These are phyloP conservation scores for Mitragyna speciosa DNA, from an alignment of 257 asterid genomes.

Conservation along the genomic window DNA sequence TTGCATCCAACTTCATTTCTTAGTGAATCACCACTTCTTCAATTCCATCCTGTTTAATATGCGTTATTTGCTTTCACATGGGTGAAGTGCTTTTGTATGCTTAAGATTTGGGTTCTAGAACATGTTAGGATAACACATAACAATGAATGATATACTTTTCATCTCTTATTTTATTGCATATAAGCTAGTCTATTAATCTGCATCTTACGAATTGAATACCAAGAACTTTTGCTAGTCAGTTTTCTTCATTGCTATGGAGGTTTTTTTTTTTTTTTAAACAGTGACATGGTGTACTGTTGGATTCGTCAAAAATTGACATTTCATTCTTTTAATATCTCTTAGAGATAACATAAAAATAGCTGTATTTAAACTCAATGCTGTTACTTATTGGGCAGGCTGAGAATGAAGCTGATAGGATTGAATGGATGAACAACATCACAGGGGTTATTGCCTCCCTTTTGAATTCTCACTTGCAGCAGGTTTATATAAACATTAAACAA, in stretches of 20 bases:
- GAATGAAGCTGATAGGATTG: slow-evolving; percentile 90
- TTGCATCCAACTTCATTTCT: background rate
- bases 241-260: no score
- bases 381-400: slow-evolving; percentile 68
- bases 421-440: slow-evolving; percentile 94
- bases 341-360: background rate
- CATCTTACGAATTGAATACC: background rate
- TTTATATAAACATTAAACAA: slow-evolving; percentile 25
- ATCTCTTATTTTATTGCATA: background rate
- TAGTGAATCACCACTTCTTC: background rate
- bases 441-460: slow-evolving; percentile 86
- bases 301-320: background rate
- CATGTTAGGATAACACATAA: background rate
- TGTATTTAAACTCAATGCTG: background rate
- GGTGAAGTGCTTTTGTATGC: background rate
- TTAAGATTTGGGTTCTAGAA: background rate
- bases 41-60: background rate
- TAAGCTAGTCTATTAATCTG: background rate
- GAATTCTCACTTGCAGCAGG: slow-evolving; percentile 92
- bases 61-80: background rate
- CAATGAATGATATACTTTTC: background rate
- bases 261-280: background rate
- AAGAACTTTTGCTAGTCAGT: no score
- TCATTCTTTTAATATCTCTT: background rate
- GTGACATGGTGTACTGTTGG: background rate